Conservation (phyloP, 2,329 filamentous ascomycete genomes). For the Diaporthe citri region DNA sequence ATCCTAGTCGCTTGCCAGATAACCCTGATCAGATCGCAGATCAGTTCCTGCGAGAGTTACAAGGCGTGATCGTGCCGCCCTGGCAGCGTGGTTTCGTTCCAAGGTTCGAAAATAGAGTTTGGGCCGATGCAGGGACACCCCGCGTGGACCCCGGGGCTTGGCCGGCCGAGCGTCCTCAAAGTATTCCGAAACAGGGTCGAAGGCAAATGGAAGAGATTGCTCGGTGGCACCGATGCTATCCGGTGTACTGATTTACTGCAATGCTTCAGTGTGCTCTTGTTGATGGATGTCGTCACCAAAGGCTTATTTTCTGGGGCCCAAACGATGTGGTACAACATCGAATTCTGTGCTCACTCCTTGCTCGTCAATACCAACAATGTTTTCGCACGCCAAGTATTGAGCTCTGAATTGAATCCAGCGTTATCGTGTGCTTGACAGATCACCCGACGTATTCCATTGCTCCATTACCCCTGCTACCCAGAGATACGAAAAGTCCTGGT, state of each 20-base stretch:
- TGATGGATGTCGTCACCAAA: not conserved
- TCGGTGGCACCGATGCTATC: not conserved
- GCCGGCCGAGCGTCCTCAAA: not conserved
- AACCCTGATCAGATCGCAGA: conserved; percentile 20
- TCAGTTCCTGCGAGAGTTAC: conserved; percentile 11
- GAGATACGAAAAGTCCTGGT: not conserved
- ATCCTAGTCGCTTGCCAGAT: not conserved
- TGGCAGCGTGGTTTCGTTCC: conserved; percentile 13
- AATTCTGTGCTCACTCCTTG: not conserved
- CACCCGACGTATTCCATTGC: not conserved
- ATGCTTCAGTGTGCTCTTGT: not conserved
- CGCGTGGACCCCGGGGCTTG: not conserved
- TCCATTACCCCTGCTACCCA: not conserved
- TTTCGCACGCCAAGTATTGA: not conserved
- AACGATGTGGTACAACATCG: not conserved
- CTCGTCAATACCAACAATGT: not conserved
- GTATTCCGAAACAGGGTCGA: conserved; percentile 8
- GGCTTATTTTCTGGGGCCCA: not conserved
- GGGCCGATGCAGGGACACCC: not conserved
- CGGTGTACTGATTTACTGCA: not conserved
- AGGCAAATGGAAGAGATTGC: not conserved
- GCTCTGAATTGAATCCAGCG: not conserved
- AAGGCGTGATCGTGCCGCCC: not conserved
- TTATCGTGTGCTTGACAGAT: not conserved
- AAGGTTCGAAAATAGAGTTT: conserved; percentile 14